A percentile compares a stretch with the other conserved stretches of the same genome.
phyloP scores from a whole-genome alignment of 805 yeast species.

The Debaryomyces tyrocola region DNA sequence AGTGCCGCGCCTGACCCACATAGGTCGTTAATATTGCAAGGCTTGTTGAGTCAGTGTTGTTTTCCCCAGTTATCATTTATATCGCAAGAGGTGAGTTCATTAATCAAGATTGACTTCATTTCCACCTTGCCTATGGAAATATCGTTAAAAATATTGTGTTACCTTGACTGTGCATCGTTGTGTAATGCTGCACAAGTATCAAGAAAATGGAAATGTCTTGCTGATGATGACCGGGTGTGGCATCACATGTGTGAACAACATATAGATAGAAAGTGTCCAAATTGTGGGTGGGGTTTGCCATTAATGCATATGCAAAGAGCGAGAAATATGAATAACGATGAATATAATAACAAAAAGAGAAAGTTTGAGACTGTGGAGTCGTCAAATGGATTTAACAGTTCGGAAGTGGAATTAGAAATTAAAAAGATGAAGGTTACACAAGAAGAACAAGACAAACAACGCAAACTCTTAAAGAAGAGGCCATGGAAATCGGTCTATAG shows the following conservation, averaged over 20 bases:
- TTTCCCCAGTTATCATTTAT: constrained; percentile 91
- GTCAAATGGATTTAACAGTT: constrained; percentile 11
- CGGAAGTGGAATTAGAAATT: constrained; percentile 5
- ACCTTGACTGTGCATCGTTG: constrained; percentile 88
- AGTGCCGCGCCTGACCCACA: constrained; percentile 70
- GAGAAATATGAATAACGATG: constrained; percentile 39
- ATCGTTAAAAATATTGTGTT: constrained; percentile 80
- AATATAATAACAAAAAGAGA: constrained; percentile 13
- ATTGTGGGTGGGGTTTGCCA: constrained; percentile 99
- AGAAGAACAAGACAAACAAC: constrained; percentile 7
- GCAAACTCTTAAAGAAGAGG: constrained; percentile 37
- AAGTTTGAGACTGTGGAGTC: constrained; percentile 14
- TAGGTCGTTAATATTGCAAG: constrained; percentile 75
- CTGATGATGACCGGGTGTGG: constrained; percentile 98
- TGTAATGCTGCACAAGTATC: constrained; percentile 94
- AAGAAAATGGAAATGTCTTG: constrained; percentile 79
- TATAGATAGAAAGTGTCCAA: constrained; percentile 94
- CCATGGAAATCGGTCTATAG: constrained; percentile 97
- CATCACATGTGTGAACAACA: constrained; percentile 98
- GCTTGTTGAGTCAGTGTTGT: constrained; percentile 85
- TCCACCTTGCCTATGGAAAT: constrained; percentile 83
- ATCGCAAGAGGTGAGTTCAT: constrained; percentile 71
- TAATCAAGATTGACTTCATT: constrained; percentile 87
- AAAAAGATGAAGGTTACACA: constrained; percentile 9
- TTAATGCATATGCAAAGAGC: constrained; percentile 84